These are phyloP conservation scores for Fibroporia radiculosa DNA, from an alignment of 768 basidiomycete species.

Conservation along the genomic window DNA sequence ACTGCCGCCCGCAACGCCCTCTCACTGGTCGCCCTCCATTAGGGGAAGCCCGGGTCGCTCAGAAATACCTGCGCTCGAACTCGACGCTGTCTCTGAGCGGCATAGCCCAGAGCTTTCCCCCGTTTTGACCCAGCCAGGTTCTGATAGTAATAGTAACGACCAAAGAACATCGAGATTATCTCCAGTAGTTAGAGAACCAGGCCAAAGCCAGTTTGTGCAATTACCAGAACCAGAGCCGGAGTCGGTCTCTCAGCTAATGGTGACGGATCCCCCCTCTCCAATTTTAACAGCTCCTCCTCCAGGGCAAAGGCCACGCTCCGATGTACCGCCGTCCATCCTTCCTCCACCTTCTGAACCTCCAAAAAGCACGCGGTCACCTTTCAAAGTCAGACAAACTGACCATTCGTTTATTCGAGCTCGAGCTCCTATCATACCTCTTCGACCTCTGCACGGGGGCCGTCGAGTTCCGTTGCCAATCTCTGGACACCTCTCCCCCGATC, in stretches of 20 bases:
- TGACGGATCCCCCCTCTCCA: neutral
- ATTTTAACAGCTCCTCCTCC: constrained; percentile 1
- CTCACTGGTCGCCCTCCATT: constrained; percentile 14
- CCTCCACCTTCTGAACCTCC: neutral
- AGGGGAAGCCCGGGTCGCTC: constrained; percentile 2
- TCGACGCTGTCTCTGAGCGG: constrained; percentile 5
- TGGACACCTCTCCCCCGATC: constrained; percentile 3
- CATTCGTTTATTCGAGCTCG: neutral
- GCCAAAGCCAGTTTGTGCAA: neutral
- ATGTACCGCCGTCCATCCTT: neutral
- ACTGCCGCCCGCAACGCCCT: constrained; percentile 7
- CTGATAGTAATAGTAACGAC: no score
- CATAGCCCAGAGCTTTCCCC: neutral
- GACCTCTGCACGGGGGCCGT: neutral
- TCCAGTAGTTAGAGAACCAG: neutral
- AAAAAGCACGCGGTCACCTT: neutral
- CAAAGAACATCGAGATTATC: no score
- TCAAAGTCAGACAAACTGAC: neutral
- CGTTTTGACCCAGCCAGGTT: no score
- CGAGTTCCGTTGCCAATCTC: neutral
- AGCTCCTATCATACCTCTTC: neutral
- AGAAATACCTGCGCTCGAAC: neutral
- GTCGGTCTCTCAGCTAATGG: neutral
- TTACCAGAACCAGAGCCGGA: neutral
- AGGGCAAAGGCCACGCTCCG: neutral